Percentiles rank a stretch among this genome's conserved stretches.
These are phyloP conservation scores for Maudiozyma barnettii DNA, from an alignment of 805 yeast genomes.

Conservation along the genomic window DNA sequence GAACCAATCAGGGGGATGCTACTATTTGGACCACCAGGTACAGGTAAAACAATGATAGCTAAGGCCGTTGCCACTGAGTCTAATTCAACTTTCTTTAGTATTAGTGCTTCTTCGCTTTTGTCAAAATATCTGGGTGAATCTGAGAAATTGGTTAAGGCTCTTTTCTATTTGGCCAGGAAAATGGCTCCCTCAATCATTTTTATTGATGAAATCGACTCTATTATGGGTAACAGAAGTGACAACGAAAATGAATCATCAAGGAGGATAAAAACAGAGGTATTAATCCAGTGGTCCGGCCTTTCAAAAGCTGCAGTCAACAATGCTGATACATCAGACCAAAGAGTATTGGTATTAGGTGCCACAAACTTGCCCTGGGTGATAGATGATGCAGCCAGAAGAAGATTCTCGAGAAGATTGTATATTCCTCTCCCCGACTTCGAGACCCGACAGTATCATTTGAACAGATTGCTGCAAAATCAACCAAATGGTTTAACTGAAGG, in stretches of 20 bases:
- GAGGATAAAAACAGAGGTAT: constrained; percentile 84
- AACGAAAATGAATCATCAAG: constrained; percentile 84
- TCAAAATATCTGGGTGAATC: constrained; percentile 79
- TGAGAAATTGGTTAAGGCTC: constrained; percentile 83
- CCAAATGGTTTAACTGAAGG: constrained; percentile 50
- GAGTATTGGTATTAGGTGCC: constrained; percentile 89
- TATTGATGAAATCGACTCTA: constrained; percentile 92
- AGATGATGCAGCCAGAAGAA: constrained; percentile 93
- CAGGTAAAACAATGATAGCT: constrained; percentile 97
- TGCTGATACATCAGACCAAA: constrained; percentile 30
- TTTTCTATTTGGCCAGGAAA: constrained; percentile 75
- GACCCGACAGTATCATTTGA: constrained; percentile 66
- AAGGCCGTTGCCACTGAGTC: constrained; percentile 97
- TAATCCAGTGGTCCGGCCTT: constrained; percentile 91
- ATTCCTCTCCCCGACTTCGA: constrained; percentile 89
- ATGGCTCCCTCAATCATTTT: constrained; percentile 90
- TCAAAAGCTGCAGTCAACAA: constrained; percentile 75
- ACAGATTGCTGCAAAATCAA: constrained; percentile 61
- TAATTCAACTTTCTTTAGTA: constrained; percentile 85
- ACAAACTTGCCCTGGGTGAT: constrained; percentile 96
- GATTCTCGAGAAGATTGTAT: constrained; percentile 87
- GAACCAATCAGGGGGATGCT: constrained; percentile 97
- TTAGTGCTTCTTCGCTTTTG: constrained; percentile 82
- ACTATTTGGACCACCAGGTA: constrained; percentile 95
- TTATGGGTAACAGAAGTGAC: constrained; percentile 68